Percentiles rank a stretch among this genome's conserved stretches.
These are phyloP conservation scores for Candida ulmi DNA, from an alignment of 805 yeast species.

Conservation along the genomic window DNA sequence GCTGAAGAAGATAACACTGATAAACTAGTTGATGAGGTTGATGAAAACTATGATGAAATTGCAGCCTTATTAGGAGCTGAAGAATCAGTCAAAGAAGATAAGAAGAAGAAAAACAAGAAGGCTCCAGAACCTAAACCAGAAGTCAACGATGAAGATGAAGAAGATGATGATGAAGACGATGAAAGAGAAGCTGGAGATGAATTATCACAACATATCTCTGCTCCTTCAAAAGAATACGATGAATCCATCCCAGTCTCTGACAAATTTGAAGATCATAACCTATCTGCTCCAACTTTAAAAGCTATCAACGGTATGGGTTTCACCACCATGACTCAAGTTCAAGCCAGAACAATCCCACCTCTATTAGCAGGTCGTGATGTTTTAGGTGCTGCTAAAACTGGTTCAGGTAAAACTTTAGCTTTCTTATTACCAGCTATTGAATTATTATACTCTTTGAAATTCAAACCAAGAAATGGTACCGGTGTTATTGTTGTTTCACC, in stretches of 20 bases:
- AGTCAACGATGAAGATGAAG: constrained; percentile 16
- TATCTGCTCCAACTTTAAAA: constrained; percentile 77
- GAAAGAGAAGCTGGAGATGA: constrained; percentile 11
- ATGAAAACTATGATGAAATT: constrained; percentile 53
- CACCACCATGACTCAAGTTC: constrained; percentile 87
- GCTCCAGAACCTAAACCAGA: constrained; percentile 13
- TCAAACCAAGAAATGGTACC: constrained; percentile 97
- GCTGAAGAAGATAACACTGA: constrained; percentile 32
- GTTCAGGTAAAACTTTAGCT: constrained; percentile 97
- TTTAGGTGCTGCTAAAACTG: constrained; percentile 99
- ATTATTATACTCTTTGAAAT: constrained; percentile 79
- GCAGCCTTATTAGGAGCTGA: constrained; percentile 48
- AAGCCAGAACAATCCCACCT: constrained; percentile 94
- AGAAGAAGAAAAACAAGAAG: constrained; percentile 15
- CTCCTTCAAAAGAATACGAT: background rate
- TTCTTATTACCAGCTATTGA: constrained; percentile 95
- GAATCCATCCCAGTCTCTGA: constrained; percentile 20
- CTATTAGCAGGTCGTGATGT: constrained; percentile 95
- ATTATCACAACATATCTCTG: constrained; percentile 8
- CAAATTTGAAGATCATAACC: constrained; percentile 44
- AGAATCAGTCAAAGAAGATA: constrained; percentile 10
- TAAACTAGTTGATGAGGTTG: constrained; percentile 46
- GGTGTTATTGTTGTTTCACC: constrained; percentile 96
- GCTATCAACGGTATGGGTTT: constrained; percentile 90
- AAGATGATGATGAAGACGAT: constrained; percentile 16